Percentiles rank a stretch among this genome's conserved stretches.
Evolutionary conservation across 1,139 yeast species (phyloP).

Genomic region (Blastobotrys serpentis): DNA sequence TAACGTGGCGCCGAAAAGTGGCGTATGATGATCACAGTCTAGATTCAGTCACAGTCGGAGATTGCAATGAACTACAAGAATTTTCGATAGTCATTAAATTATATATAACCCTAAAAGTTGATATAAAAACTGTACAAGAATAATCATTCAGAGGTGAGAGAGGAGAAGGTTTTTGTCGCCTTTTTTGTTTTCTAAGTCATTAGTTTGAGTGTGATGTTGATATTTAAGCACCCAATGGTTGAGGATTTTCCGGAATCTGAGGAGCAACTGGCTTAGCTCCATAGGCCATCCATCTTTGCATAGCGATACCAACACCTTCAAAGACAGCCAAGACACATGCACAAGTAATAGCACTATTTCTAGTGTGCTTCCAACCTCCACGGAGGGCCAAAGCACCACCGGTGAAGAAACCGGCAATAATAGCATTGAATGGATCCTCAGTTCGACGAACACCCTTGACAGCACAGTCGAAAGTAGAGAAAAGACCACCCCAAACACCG

Average conservation of each 20-base stretch:
- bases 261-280: slow-evolving; percentile 66
- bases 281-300: slow-evolving; percentile 86
- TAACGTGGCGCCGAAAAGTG: too few species aligned
- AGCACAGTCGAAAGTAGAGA: slow-evolving; percentile 92
- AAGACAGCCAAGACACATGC: slow-evolving; percentile 94
- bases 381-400: slow-evolving; percentile 98
- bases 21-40: too few species aligned
- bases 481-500: slow-evolving; percentile 99
- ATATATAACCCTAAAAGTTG: not conserved
- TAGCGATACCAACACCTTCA: slow-evolving; percentile 97
- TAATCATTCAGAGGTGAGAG: slow-evolving; percentile 1
- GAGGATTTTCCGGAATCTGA: slow-evolving; percentile 37
- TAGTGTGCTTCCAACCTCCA: slow-evolving; percentile 97
- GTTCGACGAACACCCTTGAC: slow-evolving; percentile 94
- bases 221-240: slow-evolving; percentile 34
- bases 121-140: slow-evolving; percentile 9
- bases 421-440: slow-evolving; percentile 98
- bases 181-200: slow-evolving; percentile 8
- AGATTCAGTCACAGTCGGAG: too few species aligned
- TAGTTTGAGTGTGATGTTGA: not conserved
- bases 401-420: slow-evolving; percentile 95
- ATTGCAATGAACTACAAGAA: too few species aligned
- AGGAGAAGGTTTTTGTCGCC: not conserved
- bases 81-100: slow-evolving; percentile 4
- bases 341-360: slow-evolving; percentile 97